Base-by-base conservation (phyloP, 805 yeast genomes). In the Yarrowia deformans region DNA sequence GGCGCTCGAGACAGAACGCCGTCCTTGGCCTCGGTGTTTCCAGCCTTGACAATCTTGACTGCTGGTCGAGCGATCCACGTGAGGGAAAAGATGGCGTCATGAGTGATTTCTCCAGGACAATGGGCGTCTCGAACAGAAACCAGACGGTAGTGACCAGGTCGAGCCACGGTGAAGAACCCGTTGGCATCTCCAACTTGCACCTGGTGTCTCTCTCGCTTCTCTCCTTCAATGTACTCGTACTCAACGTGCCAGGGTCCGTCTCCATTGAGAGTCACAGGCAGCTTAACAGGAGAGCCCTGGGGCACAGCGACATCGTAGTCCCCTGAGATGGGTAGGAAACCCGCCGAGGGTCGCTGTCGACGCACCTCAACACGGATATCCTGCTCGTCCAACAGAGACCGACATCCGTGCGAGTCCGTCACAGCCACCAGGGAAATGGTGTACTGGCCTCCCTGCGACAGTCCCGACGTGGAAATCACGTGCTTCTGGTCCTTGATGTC, bases 361-460 rank as follows among this genome's bases (percentile, higher is more conserved):
- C 93, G 85, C 1, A 93, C 93, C 39, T 83, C 81, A n/a, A 95
- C 81, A 34, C 79, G 83, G 16, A 87, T 87, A 71, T 90, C 93
- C 29, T 85, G 84, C 19, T 84, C 86, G 56, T 86, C 84, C 69
- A 90, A 79, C 13, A 85, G 86, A n/a, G 91, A 94, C 23, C 84
- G 82, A 79, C 99, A 95, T 0, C 88, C 87, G 12, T 90, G 85
- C n/a, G 85, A 83, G 76, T 95, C 99, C 29, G 83, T 83, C 2
- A 91, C 86, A 12, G 90, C 84, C 1, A 85, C 83, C 71, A 95
- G 76, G 1, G 87, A 82, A 0, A 94, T 78, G 34, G 84, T 83
- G 76, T 87, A 93, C n/a, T 84, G 83, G 4, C 97, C 97, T 23
- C 97, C 97, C 29, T 81, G 79, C 1, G 77, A 76, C 67, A 90